Evolutionary conservation across 1,139 yeast genomes (phyloP).

Genomic region (Debaryomycetaceae sp.): DNA sequence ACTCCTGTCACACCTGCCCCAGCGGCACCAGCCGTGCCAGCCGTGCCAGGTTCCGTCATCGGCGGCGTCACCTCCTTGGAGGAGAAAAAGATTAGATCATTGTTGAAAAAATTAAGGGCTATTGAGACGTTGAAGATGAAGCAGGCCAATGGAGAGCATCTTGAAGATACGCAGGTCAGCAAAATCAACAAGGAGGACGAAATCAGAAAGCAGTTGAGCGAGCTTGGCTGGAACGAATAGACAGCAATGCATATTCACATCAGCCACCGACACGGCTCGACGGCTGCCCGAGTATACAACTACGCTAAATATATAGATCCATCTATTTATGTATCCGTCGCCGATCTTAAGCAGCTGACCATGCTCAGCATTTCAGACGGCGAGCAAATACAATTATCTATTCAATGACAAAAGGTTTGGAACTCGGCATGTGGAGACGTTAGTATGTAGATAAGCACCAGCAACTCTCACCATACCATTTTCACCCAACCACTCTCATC

Average conservation of each 20-base stretch:
- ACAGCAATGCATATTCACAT: background rate
- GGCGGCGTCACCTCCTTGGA: slow-evolving; percentile 70
- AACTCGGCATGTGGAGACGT: too few species aligned
- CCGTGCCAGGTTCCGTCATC: slow-evolving; percentile 34
- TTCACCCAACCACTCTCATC: too few species aligned
- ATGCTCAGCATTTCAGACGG: too few species aligned
- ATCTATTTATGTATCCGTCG: too few species aligned
- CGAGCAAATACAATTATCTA: too few species aligned
- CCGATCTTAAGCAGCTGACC: too few species aligned
- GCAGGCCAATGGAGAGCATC: slow-evolving; percentile 76
- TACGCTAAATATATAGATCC: background rate
- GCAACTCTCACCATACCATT: too few species aligned
- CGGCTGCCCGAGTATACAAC: background rate
- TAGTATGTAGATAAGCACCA: too few species aligned
- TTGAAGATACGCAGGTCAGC: slow-evolving; percentile 89
- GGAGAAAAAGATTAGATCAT: slow-evolving; percentile 87
- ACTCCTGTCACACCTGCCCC: slow-evolving; percentile 7
- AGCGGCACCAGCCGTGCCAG: slow-evolving; percentile 9
- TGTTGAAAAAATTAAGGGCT: slow-evolving; percentile 90
- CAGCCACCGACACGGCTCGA: background rate
- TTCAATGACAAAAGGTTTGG: too few species aligned
- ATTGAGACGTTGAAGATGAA: slow-evolving; percentile 85
- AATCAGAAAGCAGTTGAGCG: slow-evolving; percentile 66
- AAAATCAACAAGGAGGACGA: slow-evolving; percentile 85
- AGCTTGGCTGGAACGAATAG: slow-evolving; percentile 68